These are phyloP conservation scores for Rheum nobile DNA, from an alignment of 148 eudicot species.

Conservation along the genomic window DNA sequence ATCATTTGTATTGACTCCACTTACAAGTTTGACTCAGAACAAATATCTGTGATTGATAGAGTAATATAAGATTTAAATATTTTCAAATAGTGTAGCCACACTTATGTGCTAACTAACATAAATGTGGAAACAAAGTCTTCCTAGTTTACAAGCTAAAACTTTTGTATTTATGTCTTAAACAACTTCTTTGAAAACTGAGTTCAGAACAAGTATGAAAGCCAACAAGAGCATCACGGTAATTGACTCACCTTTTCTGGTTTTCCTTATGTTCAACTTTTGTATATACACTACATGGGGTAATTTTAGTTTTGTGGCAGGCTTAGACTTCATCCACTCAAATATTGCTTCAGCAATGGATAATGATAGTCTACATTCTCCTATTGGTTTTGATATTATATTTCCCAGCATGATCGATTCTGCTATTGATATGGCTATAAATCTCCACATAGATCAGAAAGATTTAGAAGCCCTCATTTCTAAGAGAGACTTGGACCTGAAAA, in stretches of 20 bases:
- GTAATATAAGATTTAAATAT: too few relatives aligned
- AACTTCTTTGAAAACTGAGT: neutral
- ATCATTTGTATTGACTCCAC: too few relatives aligned
- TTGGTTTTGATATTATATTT: slow-evolving; percentile 77
- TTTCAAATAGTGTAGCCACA: too few relatives aligned
- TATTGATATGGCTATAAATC: slow-evolving; percentile 32
- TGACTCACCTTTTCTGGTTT: too few relatives aligned
- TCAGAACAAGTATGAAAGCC: neutral
- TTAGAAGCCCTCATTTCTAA: slow-evolving; percentile 30
- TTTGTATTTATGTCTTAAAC: neutral
- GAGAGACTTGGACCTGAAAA: slow-evolving; percentile 45
- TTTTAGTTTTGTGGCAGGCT: slow-evolving; percentile 27
- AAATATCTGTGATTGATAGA: too few relatives aligned
- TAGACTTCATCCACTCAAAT: slow-evolving; percentile 55
- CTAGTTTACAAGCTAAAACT: too few relatives aligned
- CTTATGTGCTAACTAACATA: too few relatives aligned
- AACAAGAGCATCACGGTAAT: neutral
- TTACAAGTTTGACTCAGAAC: neutral
- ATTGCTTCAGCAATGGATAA: slow-evolving; percentile 43
- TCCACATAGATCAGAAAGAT: slow-evolving; percentile 25
- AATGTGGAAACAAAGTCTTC: too few relatives aligned
- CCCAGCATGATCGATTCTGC: slow-evolving; percentile 70
- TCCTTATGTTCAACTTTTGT: neutral
- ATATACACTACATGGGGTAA: neutral
- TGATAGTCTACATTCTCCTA: slow-evolving; percentile 41